phyloP scores from a whole-genome alignment of 2,329 filamentous ascomycete genomes.

The Pseudocercospora eumusae region DNA sequence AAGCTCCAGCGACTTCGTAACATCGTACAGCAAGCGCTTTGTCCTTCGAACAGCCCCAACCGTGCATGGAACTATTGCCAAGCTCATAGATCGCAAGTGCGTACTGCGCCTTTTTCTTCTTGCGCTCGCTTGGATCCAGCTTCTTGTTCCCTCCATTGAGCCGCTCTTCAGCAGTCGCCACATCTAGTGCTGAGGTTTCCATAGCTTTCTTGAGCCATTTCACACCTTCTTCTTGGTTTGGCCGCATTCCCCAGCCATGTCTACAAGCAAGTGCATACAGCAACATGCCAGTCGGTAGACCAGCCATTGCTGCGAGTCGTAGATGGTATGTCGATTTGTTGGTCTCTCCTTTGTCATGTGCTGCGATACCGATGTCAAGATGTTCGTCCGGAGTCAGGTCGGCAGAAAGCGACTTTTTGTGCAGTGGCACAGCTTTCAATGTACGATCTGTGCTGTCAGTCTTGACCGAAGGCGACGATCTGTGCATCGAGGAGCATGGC shows the following conservation, averaged over 20 bases:
- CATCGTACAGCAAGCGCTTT: slow-evolving; percentile 83
- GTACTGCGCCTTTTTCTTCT: slow-evolving; percentile 87
- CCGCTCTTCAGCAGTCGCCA: slow-evolving; percentile 58
- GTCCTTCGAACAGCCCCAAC: slow-evolving; percentile 95
- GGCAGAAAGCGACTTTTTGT: slow-evolving; percentile 56
- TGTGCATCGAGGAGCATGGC: slow-evolving; percentile 32
- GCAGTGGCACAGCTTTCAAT: slow-evolving; percentile 48
- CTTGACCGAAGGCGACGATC: slow-evolving; percentile 37
- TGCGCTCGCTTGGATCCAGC: slow-evolving; percentile 59
- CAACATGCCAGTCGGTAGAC: slow-evolving; percentile 91
- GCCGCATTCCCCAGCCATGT: slow-evolving; percentile 96
- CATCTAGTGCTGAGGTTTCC: slow-evolving; percentile 81
- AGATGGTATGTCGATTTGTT: slow-evolving; percentile 97
- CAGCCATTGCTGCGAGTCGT: slow-evolving; percentile 80
- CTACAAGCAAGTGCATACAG: slow-evolving; percentile 92
- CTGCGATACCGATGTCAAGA: slow-evolving; percentile 82
- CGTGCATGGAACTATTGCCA: slow-evolving; percentile 95
- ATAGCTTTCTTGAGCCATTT: slow-evolving; percentile 91
- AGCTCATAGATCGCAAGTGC: slow-evolving; percentile 95
- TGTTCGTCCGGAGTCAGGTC: slow-evolving; percentile 85
- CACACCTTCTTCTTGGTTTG: slow-evolving; percentile 86
- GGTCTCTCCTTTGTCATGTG: slow-evolving; percentile 82
- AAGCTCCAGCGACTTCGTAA: slow-evolving; percentile 93
- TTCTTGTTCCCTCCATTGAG: slow-evolving; percentile 21
- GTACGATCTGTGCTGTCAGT: slow-evolving; percentile 47